Base-by-base conservation (phyloP, 78 protist genomes). In the Neovahlkampfia damariscottae region DNA sequence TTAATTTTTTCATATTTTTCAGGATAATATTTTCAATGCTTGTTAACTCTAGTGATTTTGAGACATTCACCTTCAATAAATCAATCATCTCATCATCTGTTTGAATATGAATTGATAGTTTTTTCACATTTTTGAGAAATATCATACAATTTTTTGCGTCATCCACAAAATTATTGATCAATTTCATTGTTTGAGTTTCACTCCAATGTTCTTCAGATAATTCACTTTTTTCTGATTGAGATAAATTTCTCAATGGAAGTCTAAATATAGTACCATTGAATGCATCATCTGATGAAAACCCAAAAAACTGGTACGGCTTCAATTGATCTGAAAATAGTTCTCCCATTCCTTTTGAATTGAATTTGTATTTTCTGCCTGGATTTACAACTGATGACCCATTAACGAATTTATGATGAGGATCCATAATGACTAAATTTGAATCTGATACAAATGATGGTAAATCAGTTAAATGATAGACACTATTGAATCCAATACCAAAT, bases 401-500 rank as follows among this genome's bases (percentile, higher is more conserved):
- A 10, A 67, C 67, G 32, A 9, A 75, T 31, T 5, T 2, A 29
- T 28, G 9, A 32, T 58, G 72, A 28, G 88, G 86, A 79, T 87
- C 91, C 32, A 87, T 67, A 50, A 62, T 3, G 3, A 27, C 72
- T 31, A 75, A 19, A 7, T 1, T 35, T 10, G 28, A 28, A 5
- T 80, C 82, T 30, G 62, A 36, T 32, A 81, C 38, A n/a, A 87
- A 69, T 9, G 39, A 9, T 0, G 88, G 88, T 5, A 82, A 40
- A 40, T 87, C 91, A 8, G 91, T 80, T 36, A 66, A 4, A 73
- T 81, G 84, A 70, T 84, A 87, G 35, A 80, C 79, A 8, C 85
- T 39, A 73, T 58, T 40, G 83, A 87, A 87, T 10, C 91, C 91
- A n/a, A 87, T 27, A 5, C 89, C 91, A 27, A 84, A 87, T 2